Percentiles rank a stretch among this genome's conserved stretches.
Conservation (phyloP, 1,139 yeast genomes). For the Geotrichum carabidarum region DNA sequence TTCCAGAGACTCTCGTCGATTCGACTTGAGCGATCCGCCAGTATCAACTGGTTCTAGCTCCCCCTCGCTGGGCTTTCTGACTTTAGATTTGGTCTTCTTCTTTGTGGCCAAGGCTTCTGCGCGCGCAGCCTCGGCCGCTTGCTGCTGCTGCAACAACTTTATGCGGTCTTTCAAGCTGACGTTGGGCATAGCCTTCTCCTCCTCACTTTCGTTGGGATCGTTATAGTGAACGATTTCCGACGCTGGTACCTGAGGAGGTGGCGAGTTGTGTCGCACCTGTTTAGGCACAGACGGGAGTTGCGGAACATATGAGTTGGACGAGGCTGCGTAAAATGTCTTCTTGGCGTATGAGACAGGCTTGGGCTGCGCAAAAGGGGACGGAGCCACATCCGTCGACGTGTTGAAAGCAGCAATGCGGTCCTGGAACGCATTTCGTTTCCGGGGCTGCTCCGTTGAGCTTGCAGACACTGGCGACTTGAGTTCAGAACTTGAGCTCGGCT, state of each 20-base stretch:
- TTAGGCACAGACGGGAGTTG: slow-evolving; percentile 18
- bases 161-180: slow-evolving; percentile 83
- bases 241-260: slow-evolving; percentile 25
- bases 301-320: slow-evolving; percentile 42
- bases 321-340: slow-evolving; percentile 40
- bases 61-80: not conserved
- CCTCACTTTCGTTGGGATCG: slow-evolving; percentile 27
- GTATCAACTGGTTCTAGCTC: slow-evolving; percentile 6
- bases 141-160: slow-evolving; percentile 74
- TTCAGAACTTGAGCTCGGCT: not conserved
- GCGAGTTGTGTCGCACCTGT: slow-evolving; percentile 20
- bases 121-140: slow-evolving; percentile 72
- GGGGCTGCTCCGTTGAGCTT: slow-evolving; percentile 17
- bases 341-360: slow-evolving; percentile 37
- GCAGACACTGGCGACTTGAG: slow-evolving; percentile 11
- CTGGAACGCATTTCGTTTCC: slow-evolving; percentile 35
- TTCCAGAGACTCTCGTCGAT: not conserved
- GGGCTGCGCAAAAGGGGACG: slow-evolving; percentile 31
- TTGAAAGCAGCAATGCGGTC: slow-evolving; percentile 46
- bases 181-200: slow-evolving; percentile 58
- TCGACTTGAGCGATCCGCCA: slow-evolving; percentile 11
- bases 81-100: slow-evolving; percentile 45
- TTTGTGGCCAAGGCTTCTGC: slow-evolving; percentile 59
- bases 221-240: slow-evolving; percentile 10
- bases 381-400: slow-evolving; percentile 36